Evolutionary conservation across 495 filamentous ascomycete genomes (phyloP).

Genomic region (Aspergillus wentii): DNA sequence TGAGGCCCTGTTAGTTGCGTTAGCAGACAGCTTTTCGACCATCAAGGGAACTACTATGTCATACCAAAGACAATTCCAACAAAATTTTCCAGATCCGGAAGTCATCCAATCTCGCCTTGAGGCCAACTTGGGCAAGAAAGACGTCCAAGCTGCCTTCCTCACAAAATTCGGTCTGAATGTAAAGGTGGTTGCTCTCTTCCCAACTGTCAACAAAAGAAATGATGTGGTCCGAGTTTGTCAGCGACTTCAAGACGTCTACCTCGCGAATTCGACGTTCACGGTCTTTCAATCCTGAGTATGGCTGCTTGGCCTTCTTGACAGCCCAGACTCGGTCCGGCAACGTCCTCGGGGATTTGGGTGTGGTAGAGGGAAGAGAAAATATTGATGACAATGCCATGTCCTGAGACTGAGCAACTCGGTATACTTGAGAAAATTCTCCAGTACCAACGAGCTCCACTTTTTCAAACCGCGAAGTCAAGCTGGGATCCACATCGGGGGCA

Average conservation of each 20-base stretch:
- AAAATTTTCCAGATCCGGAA: conserved; percentile 98
- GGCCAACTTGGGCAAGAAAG: conserved; percentile 73
- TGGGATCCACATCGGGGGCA: conserved; percentile 64
- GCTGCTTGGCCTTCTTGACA: conserved; percentile 87
- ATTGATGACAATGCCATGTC: conserved; percentile 37
- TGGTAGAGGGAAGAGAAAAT: conserved; percentile 35
- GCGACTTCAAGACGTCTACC: conserved; percentile 64
- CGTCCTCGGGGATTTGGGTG: conserved; percentile 34
- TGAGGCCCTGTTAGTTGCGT: conserved; percentile 60
- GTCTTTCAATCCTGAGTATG: conserved; percentile 67
- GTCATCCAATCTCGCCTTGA: conserved; percentile 84
- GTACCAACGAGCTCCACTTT: conserved; percentile 72
- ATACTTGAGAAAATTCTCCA: conserved; percentile 92
- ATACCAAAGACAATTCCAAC: conserved; percentile 72
- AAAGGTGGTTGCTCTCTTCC: conserved; percentile 77
- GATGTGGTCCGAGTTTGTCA: conserved; percentile 75
- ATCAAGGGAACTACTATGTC: conserved; percentile 1
- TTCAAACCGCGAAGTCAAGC: conserved; percentile 66
- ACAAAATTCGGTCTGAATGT: conserved; percentile 96
- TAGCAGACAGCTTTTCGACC: conserved; percentile 19
- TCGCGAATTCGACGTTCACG: conserved; percentile 75
- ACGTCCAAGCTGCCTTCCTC: conserved; percentile 84
- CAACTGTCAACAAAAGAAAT: conserved; percentile 76
- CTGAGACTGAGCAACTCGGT: conserved; percentile 60
- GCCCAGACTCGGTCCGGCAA: conserved; percentile 65